Conservation (phyloP, 2,329 filamentous ascomycete genomes). For the Neocatenulostroma microsporum region DNA sequence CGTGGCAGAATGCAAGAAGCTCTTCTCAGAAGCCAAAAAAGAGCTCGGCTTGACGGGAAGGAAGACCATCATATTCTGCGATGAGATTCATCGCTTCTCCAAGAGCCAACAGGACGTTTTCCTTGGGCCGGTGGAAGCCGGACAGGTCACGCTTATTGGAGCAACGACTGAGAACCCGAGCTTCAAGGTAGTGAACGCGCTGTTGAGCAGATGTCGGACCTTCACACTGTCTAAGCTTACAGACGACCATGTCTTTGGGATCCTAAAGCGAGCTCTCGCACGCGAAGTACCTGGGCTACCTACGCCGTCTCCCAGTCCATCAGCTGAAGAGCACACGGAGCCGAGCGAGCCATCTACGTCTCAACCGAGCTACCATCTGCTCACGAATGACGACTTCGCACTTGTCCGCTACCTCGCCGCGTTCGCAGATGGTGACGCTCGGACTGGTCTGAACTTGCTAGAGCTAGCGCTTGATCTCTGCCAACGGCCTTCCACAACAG, state of each 20-base stretch:
- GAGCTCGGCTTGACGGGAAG: conserved; percentile 74
- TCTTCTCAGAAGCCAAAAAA: conserved; percentile 75
- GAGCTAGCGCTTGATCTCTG: conserved; percentile 79
- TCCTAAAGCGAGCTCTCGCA: conserved; percentile 66
- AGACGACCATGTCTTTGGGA: conserved; percentile 62
- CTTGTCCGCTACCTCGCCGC: conserved; percentile 73
- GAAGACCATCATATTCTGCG: conserved; percentile 94
- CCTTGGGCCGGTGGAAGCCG: conserved; percentile 81
- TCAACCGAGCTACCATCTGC: conserved; percentile 19
- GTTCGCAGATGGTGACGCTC: conserved; percentile 86
- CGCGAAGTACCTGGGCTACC: conserved; percentile 44
- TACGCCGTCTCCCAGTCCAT: conserved; percentile 27
- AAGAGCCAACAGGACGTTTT: conserved; percentile 95
- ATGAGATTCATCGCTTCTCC: conserved; percentile 88
- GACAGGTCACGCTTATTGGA: conserved; percentile 83
- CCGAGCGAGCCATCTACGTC: no score
- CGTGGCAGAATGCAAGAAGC: conserved; percentile 83
- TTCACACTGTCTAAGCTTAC: conserved; percentile 76
- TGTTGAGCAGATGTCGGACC: conserved; percentile 81
- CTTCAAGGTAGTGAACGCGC: conserved; percentile 81
- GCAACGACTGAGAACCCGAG: conserved; percentile 96
- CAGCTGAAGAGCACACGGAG: conserved; percentile 13
- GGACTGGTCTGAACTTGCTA: conserved; percentile 84
- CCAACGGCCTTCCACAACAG: conserved; percentile 53
- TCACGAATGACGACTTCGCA: conserved; percentile 60